Percentiles rank a stretch among this genome's conserved stretches.
Conservation (phyloP, 306 rosid species). For the Corylus heterophylla region DNA sequence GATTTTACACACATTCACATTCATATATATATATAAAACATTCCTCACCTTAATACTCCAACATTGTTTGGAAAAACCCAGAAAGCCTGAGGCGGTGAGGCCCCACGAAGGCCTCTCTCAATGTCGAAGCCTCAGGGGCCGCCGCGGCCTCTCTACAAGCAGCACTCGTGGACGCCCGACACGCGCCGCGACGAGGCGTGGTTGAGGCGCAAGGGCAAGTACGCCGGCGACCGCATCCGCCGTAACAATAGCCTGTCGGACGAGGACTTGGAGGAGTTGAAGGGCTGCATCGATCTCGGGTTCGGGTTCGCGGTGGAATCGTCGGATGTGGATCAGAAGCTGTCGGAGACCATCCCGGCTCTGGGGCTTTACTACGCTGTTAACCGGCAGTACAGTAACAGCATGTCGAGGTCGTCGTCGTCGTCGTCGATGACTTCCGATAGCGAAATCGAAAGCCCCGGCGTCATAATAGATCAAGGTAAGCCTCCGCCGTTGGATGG, state of each 20-base stretch:
- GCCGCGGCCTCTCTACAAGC: conserved; percentile 54
- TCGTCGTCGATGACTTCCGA: conserved; percentile 44
- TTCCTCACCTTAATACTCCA: background rate
- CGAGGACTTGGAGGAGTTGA: conserved; percentile 68
- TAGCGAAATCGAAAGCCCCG: conserved; percentile 28
- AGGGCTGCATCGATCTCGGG: conserved; percentile 82
- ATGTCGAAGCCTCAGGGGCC: conserved; percentile 49
- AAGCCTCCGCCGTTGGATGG: background rate
- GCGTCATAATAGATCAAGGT: conserved; percentile 52
- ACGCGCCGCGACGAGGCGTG: conserved; percentile 72
- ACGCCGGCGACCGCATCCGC: background rate
- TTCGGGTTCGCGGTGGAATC: conserved; percentile 64
- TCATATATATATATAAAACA: background rate
- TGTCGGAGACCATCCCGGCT: conserved; percentile 60
- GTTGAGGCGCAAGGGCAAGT: conserved; percentile 49
- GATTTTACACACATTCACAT: background rate
- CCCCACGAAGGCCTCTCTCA: background rate
- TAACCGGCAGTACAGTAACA: conserved; percentile 45
- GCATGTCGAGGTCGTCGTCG: conserved; percentile 41
- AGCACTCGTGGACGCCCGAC: conserved; percentile 72
- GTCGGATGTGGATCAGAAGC: conserved; percentile 48
- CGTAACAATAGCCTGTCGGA: conserved; percentile 58
- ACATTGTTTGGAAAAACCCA: background rate
- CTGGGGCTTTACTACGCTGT: conserved; percentile 58
- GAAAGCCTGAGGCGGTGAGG: background rate